Conservation (phyloP, 352 stramenopile genomes). For the Globisporangium orthogonon region DNA sequence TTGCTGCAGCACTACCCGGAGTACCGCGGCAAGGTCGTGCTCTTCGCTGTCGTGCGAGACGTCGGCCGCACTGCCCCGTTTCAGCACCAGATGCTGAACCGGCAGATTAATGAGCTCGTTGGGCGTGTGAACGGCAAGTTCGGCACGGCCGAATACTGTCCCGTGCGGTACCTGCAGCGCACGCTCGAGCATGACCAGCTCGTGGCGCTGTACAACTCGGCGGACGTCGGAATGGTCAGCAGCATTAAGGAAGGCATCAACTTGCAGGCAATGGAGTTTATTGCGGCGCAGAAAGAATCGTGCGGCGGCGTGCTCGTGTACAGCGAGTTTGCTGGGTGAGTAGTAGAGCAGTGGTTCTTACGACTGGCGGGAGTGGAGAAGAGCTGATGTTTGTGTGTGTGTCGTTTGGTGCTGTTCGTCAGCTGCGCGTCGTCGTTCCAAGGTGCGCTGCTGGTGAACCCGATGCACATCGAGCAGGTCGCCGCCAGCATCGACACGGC, state of each 20-base stretch:
- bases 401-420: neutral
- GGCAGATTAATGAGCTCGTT: constrained; percentile 88
- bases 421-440: constrained; percentile 87
- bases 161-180: constrained; percentile 85
- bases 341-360: neutral
- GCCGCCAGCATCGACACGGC: constrained; percentile 79
- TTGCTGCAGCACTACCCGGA: constrained; percentile 86
- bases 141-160: constrained; percentile 83
- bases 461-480: constrained; percentile 87
- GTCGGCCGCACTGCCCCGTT: constrained; percentile 49
- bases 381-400: constrained; percentile 2
- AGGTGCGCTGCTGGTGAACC: constrained; percentile 84
- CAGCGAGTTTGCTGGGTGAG: constrained; percentile 85
- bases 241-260: constrained; percentile 91
- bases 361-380: neutral
- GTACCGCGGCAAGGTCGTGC: constrained; percentile 90
- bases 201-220: constrained; percentile 85
- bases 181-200: constrained; percentile 84
- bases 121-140: constrained; percentile 85
- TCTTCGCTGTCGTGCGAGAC: constrained; percentile 91
- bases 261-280: constrained; percentile 88
- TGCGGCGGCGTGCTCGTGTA: constrained; percentile 87
- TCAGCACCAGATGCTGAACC: constrained; percentile 79
- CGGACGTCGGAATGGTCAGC: constrained; percentile 85
- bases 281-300: constrained; percentile 75